A percentile compares a stretch with the other conserved stretches of the same genome.
These are phyloP conservation scores for Penicillium sp. DNA, from an alignment of 2,329 filamentous ascomycete species.

Conservation along the genomic window DNA sequence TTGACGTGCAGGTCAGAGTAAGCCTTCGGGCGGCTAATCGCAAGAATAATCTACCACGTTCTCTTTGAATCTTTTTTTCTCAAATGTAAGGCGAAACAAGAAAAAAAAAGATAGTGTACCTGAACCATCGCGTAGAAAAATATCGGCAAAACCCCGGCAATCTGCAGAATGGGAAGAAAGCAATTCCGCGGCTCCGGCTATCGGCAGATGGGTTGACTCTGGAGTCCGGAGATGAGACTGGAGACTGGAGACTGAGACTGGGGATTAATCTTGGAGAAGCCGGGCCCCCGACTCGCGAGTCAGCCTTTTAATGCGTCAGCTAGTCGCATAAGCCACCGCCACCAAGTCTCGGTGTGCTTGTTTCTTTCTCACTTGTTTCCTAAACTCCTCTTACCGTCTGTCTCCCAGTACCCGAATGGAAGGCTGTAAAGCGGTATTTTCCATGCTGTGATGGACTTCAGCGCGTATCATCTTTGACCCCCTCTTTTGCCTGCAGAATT, in stretches of 20 bases:
- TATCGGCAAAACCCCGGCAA: background rate
- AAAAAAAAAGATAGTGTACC: too few relatives aligned
- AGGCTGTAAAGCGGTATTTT: too few relatives aligned
- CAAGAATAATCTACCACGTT: too few relatives aligned
- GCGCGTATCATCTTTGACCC: too few relatives aligned
- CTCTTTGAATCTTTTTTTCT: too few relatives aligned
- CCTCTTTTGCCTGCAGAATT: too few relatives aligned
- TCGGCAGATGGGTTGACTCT: background rate
- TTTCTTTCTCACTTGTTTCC: background rate
- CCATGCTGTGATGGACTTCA: too few relatives aligned
- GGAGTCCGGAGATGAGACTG: background rate
- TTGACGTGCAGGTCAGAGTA: too few relatives aligned
- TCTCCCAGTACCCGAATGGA: too few relatives aligned
- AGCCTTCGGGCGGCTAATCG: too few relatives aligned
- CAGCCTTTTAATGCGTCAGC: background rate
- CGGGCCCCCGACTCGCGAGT: background rate
- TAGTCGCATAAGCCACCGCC: background rate
- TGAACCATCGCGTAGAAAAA: background rate
- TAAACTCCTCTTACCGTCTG: too few relatives aligned
- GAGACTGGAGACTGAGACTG: background rate
- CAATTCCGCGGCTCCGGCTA: background rate
- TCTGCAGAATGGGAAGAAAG: background rate
- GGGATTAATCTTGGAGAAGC: background rate
- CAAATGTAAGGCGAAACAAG: too few relatives aligned
- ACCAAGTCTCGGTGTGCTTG: conserved; percentile 8